These are phyloP conservation scores for Yarrowia alimentaria DNA, from an alignment of 805 yeast genomes.

Conservation along the genomic window DNA sequence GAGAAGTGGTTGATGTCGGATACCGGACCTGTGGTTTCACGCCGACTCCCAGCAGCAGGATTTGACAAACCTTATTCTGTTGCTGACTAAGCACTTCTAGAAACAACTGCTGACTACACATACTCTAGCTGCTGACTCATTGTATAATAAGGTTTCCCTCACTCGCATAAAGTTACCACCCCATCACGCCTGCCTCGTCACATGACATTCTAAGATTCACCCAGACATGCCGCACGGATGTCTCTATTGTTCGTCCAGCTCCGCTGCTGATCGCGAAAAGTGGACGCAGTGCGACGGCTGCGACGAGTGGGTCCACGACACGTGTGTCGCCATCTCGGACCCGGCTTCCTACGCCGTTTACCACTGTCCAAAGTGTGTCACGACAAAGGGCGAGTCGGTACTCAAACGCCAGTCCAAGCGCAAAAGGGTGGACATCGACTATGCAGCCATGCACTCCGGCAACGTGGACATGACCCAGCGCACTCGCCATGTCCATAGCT, in stretches of 20 bases:
- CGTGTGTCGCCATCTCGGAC: constrained; percentile 46
- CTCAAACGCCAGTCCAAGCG: constrained; percentile 56
- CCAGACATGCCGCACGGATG: constrained; percentile 15
- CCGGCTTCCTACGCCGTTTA: constrained; percentile 45
- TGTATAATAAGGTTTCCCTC: no score
- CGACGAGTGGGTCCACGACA: constrained; percentile 52
- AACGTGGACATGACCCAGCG: constrained; percentile 35
- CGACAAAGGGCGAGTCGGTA: constrained; percentile 50
- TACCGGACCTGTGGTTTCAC: no score
- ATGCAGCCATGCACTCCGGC: constrained; percentile 41
- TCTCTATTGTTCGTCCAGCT: constrained; percentile 3
- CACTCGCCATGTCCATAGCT: constrained; percentile 35
- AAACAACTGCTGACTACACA: no score
- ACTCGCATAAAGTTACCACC: constrained; percentile 4
- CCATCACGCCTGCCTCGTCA: constrained; percentile 1
- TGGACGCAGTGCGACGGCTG: constrained; percentile 63
- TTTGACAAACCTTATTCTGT: no score
- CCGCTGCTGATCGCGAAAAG: background rate
- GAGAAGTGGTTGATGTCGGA: background rate
- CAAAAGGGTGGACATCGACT: constrained; percentile 59
- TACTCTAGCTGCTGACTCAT: no score
- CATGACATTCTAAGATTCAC: constrained; percentile 19
- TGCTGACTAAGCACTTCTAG: no score
- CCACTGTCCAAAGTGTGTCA: constrained; percentile 55
- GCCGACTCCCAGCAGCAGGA: no score